Evolutionary conservation across 2,329 filamentous ascomycete species (phyloP).

Genomic region (Paecilomyces dactylethromorphus): DNA sequence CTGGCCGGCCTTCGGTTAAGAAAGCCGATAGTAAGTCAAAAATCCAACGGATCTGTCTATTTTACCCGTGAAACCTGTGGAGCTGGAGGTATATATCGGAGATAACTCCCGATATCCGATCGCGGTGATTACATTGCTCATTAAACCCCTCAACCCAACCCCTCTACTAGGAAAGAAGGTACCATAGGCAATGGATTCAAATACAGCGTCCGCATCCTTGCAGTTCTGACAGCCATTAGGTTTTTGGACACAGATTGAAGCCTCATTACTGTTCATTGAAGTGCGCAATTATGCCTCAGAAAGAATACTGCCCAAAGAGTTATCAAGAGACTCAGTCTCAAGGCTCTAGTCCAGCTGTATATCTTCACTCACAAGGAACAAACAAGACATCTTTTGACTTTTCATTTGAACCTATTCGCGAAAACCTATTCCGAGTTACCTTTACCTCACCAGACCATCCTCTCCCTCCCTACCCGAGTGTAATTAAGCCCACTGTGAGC

Average conservation of each 20-base stretch:
- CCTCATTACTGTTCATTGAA: neutral
- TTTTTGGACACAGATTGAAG: neutral
- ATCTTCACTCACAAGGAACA: constrained; percentile 37
- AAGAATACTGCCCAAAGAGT: constrained; percentile 37
- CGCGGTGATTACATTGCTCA: constrained; percentile 5
- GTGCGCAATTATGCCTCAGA: constrained; percentile 40
- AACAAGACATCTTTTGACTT: constrained; percentile 46
- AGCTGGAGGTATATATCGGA: constrained; percentile 12
- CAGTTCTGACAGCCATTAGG: neutral
- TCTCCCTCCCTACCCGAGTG: constrained; percentile 59
- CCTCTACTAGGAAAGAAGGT: neutral
- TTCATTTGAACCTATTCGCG: constrained; percentile 55
- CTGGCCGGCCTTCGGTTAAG: constrained; percentile 15
- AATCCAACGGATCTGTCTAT: neutral
- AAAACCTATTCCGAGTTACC: constrained; percentile 61
- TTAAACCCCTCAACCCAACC: neutral
- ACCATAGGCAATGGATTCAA: neutral
- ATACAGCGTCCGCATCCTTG: neutral
- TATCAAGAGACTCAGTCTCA: constrained; percentile 18
- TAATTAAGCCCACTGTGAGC: constrained; percentile 38
- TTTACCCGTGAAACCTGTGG: neutral
- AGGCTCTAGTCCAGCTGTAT: constrained; percentile 20
- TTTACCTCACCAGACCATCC: constrained; percentile 58
- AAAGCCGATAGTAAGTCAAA: constrained; percentile 4
- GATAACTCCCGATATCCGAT: constrained; percentile 24